phyloP scores from a whole-genome alignment of 257 asterid genomes.

The Pogostemon cablin region DNA sequence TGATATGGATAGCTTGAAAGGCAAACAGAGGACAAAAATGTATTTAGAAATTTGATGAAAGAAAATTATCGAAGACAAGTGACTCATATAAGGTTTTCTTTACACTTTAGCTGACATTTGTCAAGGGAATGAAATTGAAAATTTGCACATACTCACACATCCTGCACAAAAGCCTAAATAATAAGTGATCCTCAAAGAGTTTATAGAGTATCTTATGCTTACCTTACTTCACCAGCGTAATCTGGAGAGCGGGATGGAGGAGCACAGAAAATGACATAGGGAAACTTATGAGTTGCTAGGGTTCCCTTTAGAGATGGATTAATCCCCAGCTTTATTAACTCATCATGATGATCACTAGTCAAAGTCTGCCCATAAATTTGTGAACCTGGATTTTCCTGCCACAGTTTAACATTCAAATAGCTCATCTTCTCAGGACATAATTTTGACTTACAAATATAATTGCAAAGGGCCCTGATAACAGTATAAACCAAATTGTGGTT shows the following conservation, averaged over 20 bases:
- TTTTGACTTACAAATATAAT: slow-evolving; percentile 19
- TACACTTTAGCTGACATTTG: slow-evolving; percentile 21
- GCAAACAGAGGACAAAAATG: background rate
- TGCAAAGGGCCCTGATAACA: background rate
- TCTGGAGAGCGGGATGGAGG: slow-evolving; percentile 76
- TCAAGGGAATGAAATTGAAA: background rate
- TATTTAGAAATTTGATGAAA: slow-evolving; percentile 6
- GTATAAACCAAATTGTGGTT: background rate
- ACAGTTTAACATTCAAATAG: slow-evolving; percentile 23
- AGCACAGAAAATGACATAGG: slow-evolving; percentile 91
- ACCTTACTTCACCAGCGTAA: slow-evolving; percentile 91
- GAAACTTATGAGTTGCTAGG: slow-evolving; percentile 54
- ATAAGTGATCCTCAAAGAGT: slow-evolving; percentile 13
- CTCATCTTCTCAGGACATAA: slow-evolving; percentile 18
- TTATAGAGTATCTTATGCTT: slow-evolving; percentile 17
- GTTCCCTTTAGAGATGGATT: slow-evolving; percentile 68
- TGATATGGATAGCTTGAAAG: background rate
- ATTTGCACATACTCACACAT: background rate
- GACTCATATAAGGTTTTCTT: slow-evolving; percentile 11
- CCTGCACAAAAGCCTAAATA: slow-evolving; percentile 16
- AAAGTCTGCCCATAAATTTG: slow-evolving; percentile 82
- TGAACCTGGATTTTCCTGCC: slow-evolving; percentile 78
- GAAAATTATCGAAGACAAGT: background rate
- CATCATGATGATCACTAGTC: slow-evolving; percentile 82
- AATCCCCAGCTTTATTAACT: slow-evolving; percentile 72